phyloP scores from a whole-genome alignment of 352 stramenopile genomes.

The Globisporangium perplexum region DNA sequence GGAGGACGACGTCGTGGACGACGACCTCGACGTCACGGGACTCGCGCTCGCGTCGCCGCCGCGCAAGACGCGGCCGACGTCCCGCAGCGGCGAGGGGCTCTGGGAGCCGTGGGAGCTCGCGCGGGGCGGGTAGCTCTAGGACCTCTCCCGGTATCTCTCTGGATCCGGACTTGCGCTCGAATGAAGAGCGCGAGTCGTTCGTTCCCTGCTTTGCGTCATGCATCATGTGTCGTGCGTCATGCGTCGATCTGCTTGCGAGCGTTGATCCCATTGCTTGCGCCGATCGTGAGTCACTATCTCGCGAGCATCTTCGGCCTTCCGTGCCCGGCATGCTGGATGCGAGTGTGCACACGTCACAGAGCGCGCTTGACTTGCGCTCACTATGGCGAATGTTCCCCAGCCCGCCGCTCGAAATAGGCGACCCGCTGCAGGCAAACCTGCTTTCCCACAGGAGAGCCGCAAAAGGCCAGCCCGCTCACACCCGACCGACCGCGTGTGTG shows the following conservation, averaged over 20 bases:
- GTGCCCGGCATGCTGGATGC: no score
- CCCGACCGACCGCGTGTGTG: no score
- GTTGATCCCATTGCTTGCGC: no score
- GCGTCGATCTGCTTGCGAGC: no score
- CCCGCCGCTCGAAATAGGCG: not conserved
- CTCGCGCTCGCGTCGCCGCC: conserved; percentile 37
- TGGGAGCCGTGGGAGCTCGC: conserved; percentile 79
- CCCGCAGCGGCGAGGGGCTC: conserved; percentile 36
- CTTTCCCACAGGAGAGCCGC: no score
- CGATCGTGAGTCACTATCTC: no score
- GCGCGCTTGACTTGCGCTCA: not conserved
- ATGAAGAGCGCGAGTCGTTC: not conserved
- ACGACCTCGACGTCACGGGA: conserved; percentile 69
- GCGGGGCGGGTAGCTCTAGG: conserved; percentile 39
- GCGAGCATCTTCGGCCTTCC: no score
- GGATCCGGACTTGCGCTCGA: conserved; percentile 1
- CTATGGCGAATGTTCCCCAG: not conserved
- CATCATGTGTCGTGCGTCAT: no score
- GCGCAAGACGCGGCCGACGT: conserved; percentile 19
- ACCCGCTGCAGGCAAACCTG: no score
- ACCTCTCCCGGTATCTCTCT: no score
- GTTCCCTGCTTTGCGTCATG: no score
- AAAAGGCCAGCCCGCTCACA: no score
- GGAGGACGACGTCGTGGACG: conserved; percentile 34
- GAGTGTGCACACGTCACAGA: not conserved